These are phyloP conservation scores for Diddensiella transvaalensis DNA, from an alignment of 805 yeast genomes.

Conservation along the genomic window DNA sequence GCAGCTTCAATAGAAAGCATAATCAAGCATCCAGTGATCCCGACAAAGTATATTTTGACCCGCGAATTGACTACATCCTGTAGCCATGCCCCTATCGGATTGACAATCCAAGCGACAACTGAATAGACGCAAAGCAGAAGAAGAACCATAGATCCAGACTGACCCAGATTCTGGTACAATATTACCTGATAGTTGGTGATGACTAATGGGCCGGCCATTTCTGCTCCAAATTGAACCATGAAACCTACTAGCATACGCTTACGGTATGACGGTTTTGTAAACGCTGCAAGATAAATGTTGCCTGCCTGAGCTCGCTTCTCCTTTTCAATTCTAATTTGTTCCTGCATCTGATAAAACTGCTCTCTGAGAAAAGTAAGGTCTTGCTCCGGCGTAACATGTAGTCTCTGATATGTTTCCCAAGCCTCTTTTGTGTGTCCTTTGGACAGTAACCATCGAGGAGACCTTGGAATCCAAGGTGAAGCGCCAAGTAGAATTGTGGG, in stretches of 20 bases:
- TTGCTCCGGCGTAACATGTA: not conserved
- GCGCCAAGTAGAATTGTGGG: slow-evolving; percentile 4
- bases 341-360: slow-evolving; percentile 8
- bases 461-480: slow-evolving; percentile 5
- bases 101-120: slow-evolving; percentile 9
- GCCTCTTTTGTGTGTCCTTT: slow-evolving; percentile 5
- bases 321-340: slow-evolving; percentile 7
- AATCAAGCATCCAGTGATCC: slow-evolving; percentile 6
- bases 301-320: slow-evolving; percentile 9
- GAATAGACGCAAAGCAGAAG: slow-evolving; percentile 8
- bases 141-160: slow-evolving; percentile 8
- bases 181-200: slow-evolving; percentile 11
- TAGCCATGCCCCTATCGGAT: slow-evolving; percentile 10
- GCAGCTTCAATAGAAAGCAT: slow-evolving; percentile 7
- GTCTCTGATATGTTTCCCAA: not conserved
- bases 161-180: slow-evolving; percentile 11
- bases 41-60: slow-evolving; percentile 10
- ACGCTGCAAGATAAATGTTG: slow-evolving; percentile 2
- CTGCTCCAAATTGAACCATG: slow-evolving; percentile 14
- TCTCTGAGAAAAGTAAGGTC: not conserved
- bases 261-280: slow-evolving; percentile 9
- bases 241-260: slow-evolving; percentile 10
- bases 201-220: slow-evolving; percentile 8
- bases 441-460: slow-evolving; percentile 7
- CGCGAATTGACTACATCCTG: slow-evolving; percentile 10